Evolutionary conservation across 768 basidiomycete genomes (phyloP).

Genomic region (Podaxis pistillaris): DNA sequence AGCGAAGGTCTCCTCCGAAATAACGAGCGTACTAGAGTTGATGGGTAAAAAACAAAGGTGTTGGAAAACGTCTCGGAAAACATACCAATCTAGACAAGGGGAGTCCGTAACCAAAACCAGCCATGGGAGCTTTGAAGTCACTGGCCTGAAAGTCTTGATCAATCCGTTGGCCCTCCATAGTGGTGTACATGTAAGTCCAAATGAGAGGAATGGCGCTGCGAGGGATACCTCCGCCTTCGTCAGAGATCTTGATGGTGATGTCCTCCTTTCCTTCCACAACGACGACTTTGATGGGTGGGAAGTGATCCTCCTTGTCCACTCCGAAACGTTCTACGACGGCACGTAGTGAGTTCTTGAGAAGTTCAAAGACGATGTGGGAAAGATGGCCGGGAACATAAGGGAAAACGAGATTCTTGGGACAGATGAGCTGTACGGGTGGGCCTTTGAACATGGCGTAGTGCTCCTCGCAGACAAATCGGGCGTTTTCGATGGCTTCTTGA

Average conservation of each 20-base stretch:
- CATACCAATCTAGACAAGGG: conserved; percentile 87
- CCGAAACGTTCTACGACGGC: conserved; percentile 95
- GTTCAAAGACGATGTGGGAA: conserved; percentile 95
- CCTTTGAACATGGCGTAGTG: conserved; percentile 95
- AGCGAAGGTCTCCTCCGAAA: conserved; percentile 87
- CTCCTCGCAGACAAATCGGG: conserved; percentile 91
- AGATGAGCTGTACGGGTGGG: conserved; percentile 95
- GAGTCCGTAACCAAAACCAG: conserved; percentile 92
- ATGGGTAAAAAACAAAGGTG: not conserved
- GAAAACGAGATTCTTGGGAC: conserved; percentile 82
- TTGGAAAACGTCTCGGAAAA: conserved; percentile 17
- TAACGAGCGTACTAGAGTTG: conserved; percentile 80
- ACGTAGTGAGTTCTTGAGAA: conserved; percentile 95
- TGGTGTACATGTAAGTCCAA: conserved; percentile 99
- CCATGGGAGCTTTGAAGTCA: conserved; percentile 98
- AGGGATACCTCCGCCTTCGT: conserved; percentile 95
- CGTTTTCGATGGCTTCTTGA: conserved; percentile 98
- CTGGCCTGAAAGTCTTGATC: conserved; percentile 78
- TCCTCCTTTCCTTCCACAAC: conserved; percentile 98
- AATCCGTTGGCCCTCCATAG: conserved; percentile 71
- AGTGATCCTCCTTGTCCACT: conserved; percentile 70
- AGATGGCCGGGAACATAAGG: conserved; percentile 96
- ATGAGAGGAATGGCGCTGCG: conserved; percentile 88
- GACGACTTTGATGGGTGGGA: conserved; percentile 90
- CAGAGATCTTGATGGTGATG: conserved; percentile 98